Percentiles rank a stretch among this genome's conserved stretches.
phyloP scores from a whole-genome alignment of 2,329 filamentous ascomycete species.

The Trichoderma sp. region DNA sequence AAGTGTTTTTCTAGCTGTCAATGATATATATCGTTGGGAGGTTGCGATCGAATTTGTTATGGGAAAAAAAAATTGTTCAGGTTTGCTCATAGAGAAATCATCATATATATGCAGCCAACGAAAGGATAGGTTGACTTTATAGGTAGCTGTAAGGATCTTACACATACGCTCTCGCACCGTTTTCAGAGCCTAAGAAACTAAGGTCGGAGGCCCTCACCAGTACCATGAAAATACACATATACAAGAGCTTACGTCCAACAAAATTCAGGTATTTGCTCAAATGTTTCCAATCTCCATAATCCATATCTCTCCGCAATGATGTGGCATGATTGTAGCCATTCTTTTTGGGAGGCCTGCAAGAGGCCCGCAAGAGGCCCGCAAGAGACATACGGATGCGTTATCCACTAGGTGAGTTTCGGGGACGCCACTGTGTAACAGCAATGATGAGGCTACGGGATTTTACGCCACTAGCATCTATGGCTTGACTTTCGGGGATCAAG shows the following conservation, averaged over 20 bases:
- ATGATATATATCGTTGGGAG: not conserved
- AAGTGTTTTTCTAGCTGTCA: not conserved
- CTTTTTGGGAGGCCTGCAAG: not conserved
- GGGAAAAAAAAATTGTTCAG: too few relatives aligned
- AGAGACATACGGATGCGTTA: not conserved
- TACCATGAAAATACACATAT: not conserved
- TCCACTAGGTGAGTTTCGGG: not conserved
- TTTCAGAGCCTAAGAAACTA: too few relatives aligned
- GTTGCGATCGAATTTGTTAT: too few relatives aligned
- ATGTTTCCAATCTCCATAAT: not conserved
- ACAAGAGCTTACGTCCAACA: not conserved
- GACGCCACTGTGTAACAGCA: not conserved
- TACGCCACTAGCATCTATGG: not conserved
- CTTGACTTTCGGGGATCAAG: not conserved
- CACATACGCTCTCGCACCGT: not conserved
- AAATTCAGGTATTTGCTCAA: not conserved
- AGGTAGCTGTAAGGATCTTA: not conserved
- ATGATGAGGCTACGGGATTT: not conserved
- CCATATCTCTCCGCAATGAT: not conserved
- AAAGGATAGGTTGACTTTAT: not conserved
- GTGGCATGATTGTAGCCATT: not conserved
- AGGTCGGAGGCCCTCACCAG: too few relatives aligned
- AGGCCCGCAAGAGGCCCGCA: too few relatives aligned
- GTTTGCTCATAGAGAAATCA: too few relatives aligned
- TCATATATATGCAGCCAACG: not conserved